Percentiles rank a stretch among this genome's conserved stretches.
Conservation (phyloP, 202 grass and related monocot species). For the Schoenoplectus tabernaemontani region DNA sequence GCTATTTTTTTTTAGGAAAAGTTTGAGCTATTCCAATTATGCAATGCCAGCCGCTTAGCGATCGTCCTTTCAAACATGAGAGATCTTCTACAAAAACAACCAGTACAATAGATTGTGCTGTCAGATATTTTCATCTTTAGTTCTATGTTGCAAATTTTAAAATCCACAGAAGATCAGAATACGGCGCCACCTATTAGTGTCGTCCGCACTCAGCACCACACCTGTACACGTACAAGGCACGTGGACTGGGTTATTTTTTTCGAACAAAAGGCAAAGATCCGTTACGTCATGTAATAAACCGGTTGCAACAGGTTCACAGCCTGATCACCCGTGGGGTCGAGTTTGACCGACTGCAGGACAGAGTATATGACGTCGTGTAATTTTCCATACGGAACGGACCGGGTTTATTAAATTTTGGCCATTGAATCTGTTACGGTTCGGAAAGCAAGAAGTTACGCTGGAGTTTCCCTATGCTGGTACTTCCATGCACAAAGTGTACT, state of each 20-base stretch:
- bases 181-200: background rate
- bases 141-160: background rate
- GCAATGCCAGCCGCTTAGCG: background rate
- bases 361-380: background rate
- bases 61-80: background rate
- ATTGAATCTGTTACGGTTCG: background rate
- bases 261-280: conserved; percentile 11
- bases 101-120: background rate
- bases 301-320: background rate
- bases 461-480: background rate
- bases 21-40: background rate
- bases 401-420: background rate
- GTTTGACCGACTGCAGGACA: background rate
- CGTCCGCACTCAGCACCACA: background rate
- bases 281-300: background rate
- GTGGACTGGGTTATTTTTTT: conserved; percentile 17
- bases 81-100: background rate
- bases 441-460: background rate
- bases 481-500: background rate
- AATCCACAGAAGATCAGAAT: background rate
- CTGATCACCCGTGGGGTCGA: no score
- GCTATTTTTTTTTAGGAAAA: no score
- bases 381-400: background rate
- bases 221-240: conserved; percentile 16
- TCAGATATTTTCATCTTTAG: background rate